These are phyloP conservation scores for Fraxinus cuspidata DNA, from an alignment of 257 asterid species.

Conservation along the genomic window DNA sequence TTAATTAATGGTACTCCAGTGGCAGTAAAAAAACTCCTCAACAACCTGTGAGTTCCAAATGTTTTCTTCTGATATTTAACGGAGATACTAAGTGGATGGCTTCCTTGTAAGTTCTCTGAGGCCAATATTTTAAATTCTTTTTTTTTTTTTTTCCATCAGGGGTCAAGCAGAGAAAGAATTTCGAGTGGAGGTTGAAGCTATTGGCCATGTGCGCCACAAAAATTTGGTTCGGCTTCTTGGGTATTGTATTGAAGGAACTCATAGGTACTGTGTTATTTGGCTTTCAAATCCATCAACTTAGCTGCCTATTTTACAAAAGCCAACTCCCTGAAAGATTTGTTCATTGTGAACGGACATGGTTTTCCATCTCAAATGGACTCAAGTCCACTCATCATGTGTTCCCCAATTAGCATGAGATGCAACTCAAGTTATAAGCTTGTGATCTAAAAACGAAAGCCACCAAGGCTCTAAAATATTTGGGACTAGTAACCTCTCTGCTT, in stretches of 20 bases:
- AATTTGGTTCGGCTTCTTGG: constrained; percentile 96
- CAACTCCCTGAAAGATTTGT: neutral
- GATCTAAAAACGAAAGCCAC: neutral
- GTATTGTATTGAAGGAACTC: constrained; percentile 98
- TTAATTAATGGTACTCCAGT: constrained; percentile 80
- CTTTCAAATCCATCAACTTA: neutral
- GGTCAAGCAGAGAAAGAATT: constrained; percentile 99
- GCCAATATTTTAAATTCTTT: constrained; percentile 9
- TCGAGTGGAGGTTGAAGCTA: constrained; percentile 94
- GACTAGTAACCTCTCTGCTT: neutral
- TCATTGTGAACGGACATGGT: neutral
- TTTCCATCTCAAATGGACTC: neutral
- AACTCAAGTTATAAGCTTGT: neutral
- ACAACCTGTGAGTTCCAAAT: constrained; percentile 72
- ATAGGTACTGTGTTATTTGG: constrained; percentile 51
- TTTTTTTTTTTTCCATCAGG: constrained; percentile 32
- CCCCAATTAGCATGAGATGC: neutral
- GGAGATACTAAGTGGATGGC: neutral
- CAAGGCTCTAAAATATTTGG: constrained; percentile 11
- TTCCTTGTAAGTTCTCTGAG: constrained; percentile 9
- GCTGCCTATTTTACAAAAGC: neutral
- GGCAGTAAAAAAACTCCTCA: constrained; percentile 91
- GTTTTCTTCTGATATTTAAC: constrained; percentile 16
- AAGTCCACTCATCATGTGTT: neutral
- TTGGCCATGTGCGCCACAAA: constrained; percentile 93